Evolutionary conservation across 305 asterid genomes (phyloP).

Genomic region (Ilex paraguariensis): DNA sequence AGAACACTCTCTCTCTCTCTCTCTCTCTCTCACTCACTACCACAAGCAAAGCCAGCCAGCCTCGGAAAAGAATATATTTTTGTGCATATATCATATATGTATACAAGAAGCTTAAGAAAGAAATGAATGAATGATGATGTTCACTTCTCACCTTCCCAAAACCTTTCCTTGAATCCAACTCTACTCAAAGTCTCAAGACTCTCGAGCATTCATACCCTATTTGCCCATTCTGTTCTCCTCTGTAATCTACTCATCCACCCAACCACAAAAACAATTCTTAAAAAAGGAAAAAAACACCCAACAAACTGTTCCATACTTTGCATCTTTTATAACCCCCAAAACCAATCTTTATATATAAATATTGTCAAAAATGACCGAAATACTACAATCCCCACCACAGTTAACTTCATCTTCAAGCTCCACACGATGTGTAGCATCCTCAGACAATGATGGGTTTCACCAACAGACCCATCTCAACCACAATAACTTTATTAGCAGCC

Average conservation of each 20-base stretch:
- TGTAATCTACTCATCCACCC: conserved; percentile 39
- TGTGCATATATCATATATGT: no score
- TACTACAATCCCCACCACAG: conserved; percentile 32
- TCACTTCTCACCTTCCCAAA: conserved; percentile 5
- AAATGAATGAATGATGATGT: no score
- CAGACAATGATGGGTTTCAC: conserved; percentile 57
- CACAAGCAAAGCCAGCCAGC: no score
- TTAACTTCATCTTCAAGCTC: conserved; percentile 44
- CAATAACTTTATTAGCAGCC: conserved; percentile 26
- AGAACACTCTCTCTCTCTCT: no score
- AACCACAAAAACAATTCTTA: conserved; percentile 18
- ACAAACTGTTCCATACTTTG: conserved; percentile 31
- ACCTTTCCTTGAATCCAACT: conserved; percentile 62
- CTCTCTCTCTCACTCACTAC: no score
- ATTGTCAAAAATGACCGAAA: conserved; percentile 40
- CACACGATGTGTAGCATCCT: conserved; percentile 24
- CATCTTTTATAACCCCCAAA: conserved; percentile 26
- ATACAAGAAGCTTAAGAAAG: no score
- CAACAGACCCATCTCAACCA: conserved; percentile 40
- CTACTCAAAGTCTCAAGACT: conserved; percentile 22
- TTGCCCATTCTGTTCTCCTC: conserved; percentile 11
- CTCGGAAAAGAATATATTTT: no score
- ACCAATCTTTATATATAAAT: conserved; percentile 23
- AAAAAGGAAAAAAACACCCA: conserved; percentile 20
- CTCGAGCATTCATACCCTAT: conserved; percentile 12